These are phyloP conservation scores for Blastomyces silverae DNA, from an alignment of 2,329 filamentous ascomycete species.

Conservation along the genomic window DNA sequence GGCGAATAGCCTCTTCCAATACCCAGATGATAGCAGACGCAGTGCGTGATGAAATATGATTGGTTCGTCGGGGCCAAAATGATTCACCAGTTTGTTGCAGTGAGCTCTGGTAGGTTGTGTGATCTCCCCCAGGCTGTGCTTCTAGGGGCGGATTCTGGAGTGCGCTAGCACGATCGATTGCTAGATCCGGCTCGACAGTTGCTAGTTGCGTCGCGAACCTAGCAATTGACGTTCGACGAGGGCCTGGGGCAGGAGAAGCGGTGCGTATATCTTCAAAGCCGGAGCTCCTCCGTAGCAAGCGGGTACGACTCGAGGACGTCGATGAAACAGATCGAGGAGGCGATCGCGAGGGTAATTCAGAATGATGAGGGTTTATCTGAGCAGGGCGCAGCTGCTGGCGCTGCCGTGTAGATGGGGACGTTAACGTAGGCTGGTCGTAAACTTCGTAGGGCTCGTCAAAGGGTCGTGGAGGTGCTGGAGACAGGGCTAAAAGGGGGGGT, in stretches of 20 bases:
- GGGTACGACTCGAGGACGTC: constrained; percentile 48
- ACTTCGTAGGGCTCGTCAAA: constrained; percentile 51
- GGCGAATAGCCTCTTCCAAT: constrained; percentile 80
- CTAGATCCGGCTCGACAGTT: constrained; percentile 15
- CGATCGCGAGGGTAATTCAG: constrained; percentile 9
- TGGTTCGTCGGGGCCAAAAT: constrained; percentile 47
- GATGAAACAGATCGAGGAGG: constrained; percentile 32
- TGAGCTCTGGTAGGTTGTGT: constrained; percentile 23
- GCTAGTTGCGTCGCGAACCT: constrained; percentile 29
- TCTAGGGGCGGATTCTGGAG: constrained; percentile 31
- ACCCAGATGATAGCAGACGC: constrained; percentile 87
- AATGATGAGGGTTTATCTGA: constrained; percentile 9
- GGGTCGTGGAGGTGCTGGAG: constrained; percentile 35
- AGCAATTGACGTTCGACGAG: constrained; percentile 27
- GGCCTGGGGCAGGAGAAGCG: constrained; percentile 42
- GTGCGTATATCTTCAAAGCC: constrained; percentile 43
- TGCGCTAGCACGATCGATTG: constrained; percentile 22
- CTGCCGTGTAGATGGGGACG: constrained; percentile 38
- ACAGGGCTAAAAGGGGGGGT: constrained; percentile 35
- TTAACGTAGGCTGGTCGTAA: constrained; percentile 45
- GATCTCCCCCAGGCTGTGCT: constrained; percentile 31
- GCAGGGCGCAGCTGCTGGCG: constrained; percentile 38
- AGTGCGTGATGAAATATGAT: constrained; percentile 71
- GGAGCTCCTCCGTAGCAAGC: constrained; percentile 50
- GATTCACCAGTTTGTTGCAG: constrained; percentile 33